Evolutionary conservation across 345 rosid species (phyloP).

Genomic region (Boechera divaricarpa): DNA sequence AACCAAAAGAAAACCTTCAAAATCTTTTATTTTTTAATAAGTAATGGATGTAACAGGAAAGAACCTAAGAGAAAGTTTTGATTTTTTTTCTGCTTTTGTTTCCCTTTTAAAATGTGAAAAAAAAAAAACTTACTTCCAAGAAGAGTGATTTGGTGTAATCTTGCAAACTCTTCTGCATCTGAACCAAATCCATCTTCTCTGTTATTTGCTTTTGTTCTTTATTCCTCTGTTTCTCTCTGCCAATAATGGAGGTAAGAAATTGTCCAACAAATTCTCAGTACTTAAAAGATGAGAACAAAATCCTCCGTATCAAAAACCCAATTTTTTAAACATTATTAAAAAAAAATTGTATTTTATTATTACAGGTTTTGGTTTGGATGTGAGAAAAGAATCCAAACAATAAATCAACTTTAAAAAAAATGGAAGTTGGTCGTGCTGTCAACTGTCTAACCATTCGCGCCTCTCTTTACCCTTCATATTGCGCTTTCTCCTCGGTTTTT

Average conservation of each 20-base stretch:
- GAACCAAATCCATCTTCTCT: conserved; percentile 68
- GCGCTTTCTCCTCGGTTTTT: conserved; percentile 28
- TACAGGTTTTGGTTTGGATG: conserved; percentile 20
- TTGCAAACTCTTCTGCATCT: conserved; percentile 80
- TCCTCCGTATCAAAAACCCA: conserved; percentile 24
- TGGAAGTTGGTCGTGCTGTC: conserved; percentile 42
- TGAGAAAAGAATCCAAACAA: conserved; percentile 35
- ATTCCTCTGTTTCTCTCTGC: conserved; percentile 33
- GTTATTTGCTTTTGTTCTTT: conserved; percentile 5
- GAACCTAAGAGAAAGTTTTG: not conserved
- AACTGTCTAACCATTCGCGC: conserved; percentile 39
- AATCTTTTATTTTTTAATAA: no score
- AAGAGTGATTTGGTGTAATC: conserved; percentile 80
- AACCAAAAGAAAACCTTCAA: no score
- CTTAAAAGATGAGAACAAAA: conserved; percentile 36
- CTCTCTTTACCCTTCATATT: conserved; percentile 9
- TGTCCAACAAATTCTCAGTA: conserved; percentile 35
- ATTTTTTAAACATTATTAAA: conserved; percentile 1
- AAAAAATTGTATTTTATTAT: conserved; percentile 18
- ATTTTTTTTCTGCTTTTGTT: not conserved
- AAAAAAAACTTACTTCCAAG: conserved; percentile 59
- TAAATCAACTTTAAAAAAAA: conserved; percentile 28
- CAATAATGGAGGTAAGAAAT: conserved; percentile 40
- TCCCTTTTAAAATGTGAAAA: not conserved
- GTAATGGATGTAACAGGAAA: not conserved